Conservation (phyloP, 768 basidiomycete species). For the Tremella mesenterica region DNA sequence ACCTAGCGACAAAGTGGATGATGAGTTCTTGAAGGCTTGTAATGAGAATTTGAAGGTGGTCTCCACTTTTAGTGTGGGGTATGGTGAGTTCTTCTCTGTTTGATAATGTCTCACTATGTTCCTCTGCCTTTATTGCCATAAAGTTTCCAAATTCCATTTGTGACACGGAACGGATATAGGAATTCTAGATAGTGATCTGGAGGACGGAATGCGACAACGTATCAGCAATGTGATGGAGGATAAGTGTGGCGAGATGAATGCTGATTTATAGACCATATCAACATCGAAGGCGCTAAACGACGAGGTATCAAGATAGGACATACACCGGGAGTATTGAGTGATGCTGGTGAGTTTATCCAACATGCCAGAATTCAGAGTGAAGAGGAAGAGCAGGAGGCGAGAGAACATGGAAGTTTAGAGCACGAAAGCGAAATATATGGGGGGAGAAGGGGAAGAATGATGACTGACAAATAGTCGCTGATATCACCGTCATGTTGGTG, state of each 20-base stretch:
- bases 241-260: background rate
- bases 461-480: constrained; percentile 59
- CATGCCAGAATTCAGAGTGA: too few species aligned
- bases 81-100: constrained; percentile 22
- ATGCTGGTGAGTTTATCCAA: constrained; percentile 57
- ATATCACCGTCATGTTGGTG: constrained; percentile 77
- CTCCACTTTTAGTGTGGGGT: constrained; percentile 62
- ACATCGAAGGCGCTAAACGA: constrained; percentile 54
- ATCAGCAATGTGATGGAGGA: too few species aligned
- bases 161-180: too few species aligned
- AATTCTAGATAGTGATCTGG: too few species aligned
- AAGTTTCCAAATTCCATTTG: too few species aligned
- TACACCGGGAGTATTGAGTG: constrained; percentile 87
- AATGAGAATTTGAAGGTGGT: constrained; percentile 56
- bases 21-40: constrained; percentile 60
- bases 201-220: too few species aligned
- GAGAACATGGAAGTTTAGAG: too few species aligned
- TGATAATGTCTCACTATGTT: too few species aligned
- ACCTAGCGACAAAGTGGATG: constrained; percentile 54
- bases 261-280: constrained; percentile 64
- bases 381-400: too few species aligned
- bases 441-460: background rate
- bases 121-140: too few species aligned
- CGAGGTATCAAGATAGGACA: constrained; percentile 69
- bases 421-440: too few species aligned